These are phyloP conservation scores for Lachnellula occidentalis DNA, from an alignment of 2,329 filamentous ascomycete species.

Conservation along the genomic window DNA sequence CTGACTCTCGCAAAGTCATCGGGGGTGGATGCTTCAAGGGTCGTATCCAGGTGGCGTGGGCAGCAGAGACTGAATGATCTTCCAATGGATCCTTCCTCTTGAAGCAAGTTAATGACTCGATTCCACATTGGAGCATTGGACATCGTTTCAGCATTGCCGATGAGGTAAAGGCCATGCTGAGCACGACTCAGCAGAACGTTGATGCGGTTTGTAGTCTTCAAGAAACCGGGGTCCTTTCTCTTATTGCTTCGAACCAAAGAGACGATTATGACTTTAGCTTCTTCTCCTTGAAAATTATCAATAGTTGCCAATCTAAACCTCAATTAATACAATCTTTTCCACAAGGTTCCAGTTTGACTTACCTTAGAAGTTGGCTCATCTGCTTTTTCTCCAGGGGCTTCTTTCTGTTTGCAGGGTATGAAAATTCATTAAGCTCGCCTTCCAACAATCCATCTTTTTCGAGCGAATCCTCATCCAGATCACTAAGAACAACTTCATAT, in stretches of 20 bases:
- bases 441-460: conserved; percentile 15
- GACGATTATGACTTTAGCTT: conserved; percentile 64
- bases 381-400: conserved; percentile 18
- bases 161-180: conserved; percentile 64
- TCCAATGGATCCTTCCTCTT: conserved; percentile 42
- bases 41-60: conserved; percentile 50
- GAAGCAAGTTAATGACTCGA: conserved; percentile 49
- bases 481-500: conserved; percentile 31
- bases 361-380: conserved; percentile 18
- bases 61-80: conserved; percentile 49
- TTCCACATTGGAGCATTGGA: conserved; percentile 57
- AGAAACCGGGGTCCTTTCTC: conserved; percentile 54
- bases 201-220: conserved; percentile 61
- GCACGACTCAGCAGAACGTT: conserved; percentile 65
- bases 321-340: neutral
- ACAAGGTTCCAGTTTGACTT: neutral
- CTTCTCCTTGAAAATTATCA: conserved; percentile 67
- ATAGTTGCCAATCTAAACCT: conserved; percentile 48
- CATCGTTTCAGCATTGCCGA: conserved; percentile 60
- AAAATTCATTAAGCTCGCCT: neutral
- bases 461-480: conserved; percentile 28
- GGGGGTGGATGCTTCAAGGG: conserved; percentile 16
- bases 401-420: neutral
- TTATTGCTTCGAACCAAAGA: conserved; percentile 67
- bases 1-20: conserved; percentile 1